phyloP scores from a whole-genome alignment of 2,329 filamentous ascomycete genomes.

The Pseudogymnoascus sp. region DNA sequence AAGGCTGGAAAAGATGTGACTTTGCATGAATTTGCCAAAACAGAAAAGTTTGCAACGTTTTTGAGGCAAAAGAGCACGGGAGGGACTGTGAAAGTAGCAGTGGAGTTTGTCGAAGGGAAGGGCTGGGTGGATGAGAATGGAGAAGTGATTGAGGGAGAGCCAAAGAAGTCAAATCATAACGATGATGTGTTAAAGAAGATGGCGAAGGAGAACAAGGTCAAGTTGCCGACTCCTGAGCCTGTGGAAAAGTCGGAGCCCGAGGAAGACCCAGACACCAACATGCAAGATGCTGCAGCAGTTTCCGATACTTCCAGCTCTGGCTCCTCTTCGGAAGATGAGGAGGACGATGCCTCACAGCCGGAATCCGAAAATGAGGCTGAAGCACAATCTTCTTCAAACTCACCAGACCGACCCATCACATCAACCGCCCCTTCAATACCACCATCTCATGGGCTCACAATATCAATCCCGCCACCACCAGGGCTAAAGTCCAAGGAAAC shows the following conservation, averaged over 20 bases:
- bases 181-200: constrained; percentile 7
- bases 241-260: constrained; percentile 1
- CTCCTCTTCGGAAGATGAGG: constrained; percentile 22
- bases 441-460: constrained; percentile 38
- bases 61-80: constrained; percentile 46
- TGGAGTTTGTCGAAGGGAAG: constrained; percentile 69
- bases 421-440: constrained; percentile 39
- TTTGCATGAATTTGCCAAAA: constrained; percentile 86
- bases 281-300: constrained; percentile 11
- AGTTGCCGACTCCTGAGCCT: background rate
- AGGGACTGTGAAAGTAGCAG: constrained; percentile 34
- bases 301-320: constrained; percentile 21
- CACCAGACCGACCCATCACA: constrained; percentile 35
- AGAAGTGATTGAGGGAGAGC: constrained; percentile 55
- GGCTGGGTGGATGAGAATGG: constrained; percentile 83
- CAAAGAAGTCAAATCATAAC: constrained; percentile 21
- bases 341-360: background rate
- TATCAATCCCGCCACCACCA: constrained; percentile 37
- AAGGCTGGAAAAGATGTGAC: constrained; percentile 54
- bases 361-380: constrained; percentile 13
- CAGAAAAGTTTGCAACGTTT: constrained; percentile 73
- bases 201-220: constrained; percentile 4
- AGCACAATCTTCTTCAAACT: constrained; percentile 14
- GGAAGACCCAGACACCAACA: constrained; percentile 5
- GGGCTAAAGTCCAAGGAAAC: constrained; percentile 29